A percentile compares a stretch with the other conserved stretches of the same genome.
Evolutionary conservation across 768 basidiomycete species (phyloP).

Genomic region (Scleroderma bovista): DNA sequence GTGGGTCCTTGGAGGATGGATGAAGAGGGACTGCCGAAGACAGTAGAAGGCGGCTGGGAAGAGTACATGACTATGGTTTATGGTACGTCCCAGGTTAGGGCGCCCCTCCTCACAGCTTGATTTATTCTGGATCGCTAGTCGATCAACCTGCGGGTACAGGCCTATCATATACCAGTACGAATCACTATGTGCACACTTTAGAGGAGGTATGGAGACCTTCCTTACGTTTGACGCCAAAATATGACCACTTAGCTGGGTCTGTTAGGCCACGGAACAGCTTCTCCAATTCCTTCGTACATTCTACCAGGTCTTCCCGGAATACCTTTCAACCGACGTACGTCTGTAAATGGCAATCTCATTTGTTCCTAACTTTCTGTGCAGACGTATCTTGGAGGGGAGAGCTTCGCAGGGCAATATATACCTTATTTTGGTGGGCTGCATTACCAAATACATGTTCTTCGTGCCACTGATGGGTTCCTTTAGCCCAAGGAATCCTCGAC

Average conservation of each 20-base stretch:
- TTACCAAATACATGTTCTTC: background rate
- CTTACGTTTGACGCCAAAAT: background rate
- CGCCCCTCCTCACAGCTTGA: background rate
- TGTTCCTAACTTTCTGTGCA: slow-evolving; percentile 29
- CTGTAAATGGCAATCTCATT: background rate
- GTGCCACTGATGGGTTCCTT: slow-evolving; percentile 1
- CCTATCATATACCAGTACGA: slow-evolving; percentile 82
- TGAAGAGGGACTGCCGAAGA: slow-evolving; percentile 62
- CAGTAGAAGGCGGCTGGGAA: slow-evolving; percentile 90
- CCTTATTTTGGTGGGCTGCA: slow-evolving; percentile 75
- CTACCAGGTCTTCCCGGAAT: slow-evolving; percentile 89
- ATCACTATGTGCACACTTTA: slow-evolving; percentile 78
- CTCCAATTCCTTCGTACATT: slow-evolving; percentile 84
- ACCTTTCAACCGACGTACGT: slow-evolving; percentile 74
- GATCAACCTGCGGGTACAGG: slow-evolving; percentile 98
- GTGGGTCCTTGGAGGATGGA: slow-evolving; percentile 89
- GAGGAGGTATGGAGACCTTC: slow-evolving; percentile 44
- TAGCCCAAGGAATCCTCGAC: slow-evolving; percentile 73
- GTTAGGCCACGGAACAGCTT: slow-evolving; percentile 70
- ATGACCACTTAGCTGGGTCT: slow-evolving; percentile 3
- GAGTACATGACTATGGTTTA: slow-evolving; percentile 94
- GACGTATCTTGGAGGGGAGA: slow-evolving; percentile 96
- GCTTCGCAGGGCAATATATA: slow-evolving; percentile 96
- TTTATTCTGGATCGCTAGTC: slow-evolving; percentile 44
- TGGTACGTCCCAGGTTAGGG: slow-evolving; percentile 47